phyloP scores from a whole-genome alignment of 2,329 filamentous ascomycete genomes.

The Ophiosphaerella herpotricha region DNA sequence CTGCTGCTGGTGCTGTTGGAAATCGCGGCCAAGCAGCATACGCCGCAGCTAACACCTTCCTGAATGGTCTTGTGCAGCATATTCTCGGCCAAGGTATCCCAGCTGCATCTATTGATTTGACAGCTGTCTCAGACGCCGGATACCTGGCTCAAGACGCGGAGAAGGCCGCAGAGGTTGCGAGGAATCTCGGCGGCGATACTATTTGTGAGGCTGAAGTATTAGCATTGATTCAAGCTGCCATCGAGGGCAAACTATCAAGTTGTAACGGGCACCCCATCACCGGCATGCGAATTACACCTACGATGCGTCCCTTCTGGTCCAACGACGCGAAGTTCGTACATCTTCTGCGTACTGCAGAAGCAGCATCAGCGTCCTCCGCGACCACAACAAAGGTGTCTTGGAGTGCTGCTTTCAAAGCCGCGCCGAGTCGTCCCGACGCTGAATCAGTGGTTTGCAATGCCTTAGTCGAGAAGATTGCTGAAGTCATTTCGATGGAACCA shows the following conservation, averaged over 20 bases:
- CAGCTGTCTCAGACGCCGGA: slow-evolving; percentile 33
- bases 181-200: slow-evolving; percentile 30
- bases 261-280: slow-evolving; percentile 35
- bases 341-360: slow-evolving; percentile 28
- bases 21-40: slow-evolving; percentile 31
- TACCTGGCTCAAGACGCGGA: slow-evolving; percentile 30
- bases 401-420: slow-evolving; percentile 29
- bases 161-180: slow-evolving; percentile 25
- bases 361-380: slow-evolving; percentile 10
- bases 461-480: slow-evolving; percentile 32
- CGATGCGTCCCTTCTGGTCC: slow-evolving; percentile 32
- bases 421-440: slow-evolving; percentile 21
- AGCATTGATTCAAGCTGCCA: slow-evolving; percentile 23
- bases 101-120: slow-evolving; percentile 28
- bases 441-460: slow-evolving; percentile 27
- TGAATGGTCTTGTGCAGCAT: slow-evolving; percentile 33
- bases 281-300: slow-evolving; percentile 31
- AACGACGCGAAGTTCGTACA: slow-evolving; percentile 32
- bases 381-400: slow-evolving; percentile 21
- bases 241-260: slow-evolving; percentile 24
- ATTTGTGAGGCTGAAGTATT: slow-evolving; percentile 36
- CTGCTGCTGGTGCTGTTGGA: slow-evolving; percentile 23
- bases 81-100: slow-evolving; percentile 20
- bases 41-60: slow-evolving; percentile 34
- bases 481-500: slow-evolving; percentile 28